Base-by-base conservation (phyloP, 805 yeast species). In the Pichia thaimueangensis region DNA sequence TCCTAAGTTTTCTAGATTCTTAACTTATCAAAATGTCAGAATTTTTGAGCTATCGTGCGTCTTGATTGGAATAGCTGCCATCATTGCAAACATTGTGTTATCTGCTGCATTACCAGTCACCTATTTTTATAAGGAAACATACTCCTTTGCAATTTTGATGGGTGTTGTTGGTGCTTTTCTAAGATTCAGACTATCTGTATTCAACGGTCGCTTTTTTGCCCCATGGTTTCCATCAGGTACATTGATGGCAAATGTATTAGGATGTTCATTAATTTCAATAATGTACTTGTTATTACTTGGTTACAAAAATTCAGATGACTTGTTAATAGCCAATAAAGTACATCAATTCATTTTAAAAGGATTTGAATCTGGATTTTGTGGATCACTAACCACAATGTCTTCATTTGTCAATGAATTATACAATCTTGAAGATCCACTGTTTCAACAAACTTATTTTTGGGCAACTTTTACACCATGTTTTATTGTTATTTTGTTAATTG, bases 401-500 rank as follows among this genome's bases (percentile, higher is more conserved):
- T 83, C 96, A 0, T 83, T 87, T 51, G 71, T 84, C 8, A 78
- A 73, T 32, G 97, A 88, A 58, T 59, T 86, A 30, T 68, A 50
- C 42, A 42, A 41, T 13, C 22, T 55, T 5, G 34, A 48, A 36
- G 61, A 31, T 44, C 56, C 43, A 40, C 67, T 5, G 30, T 55
- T 13, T 47, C 63, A 45, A 62, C 72, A 78, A 42, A 45, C 59
- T 7, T 88, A 88, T 56, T 82, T 74, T 6, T 21, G 61, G 1
- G 42, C 56, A 0, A 71, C 85, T 13, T 53, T 86, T 2, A 51
- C 60, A 2, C 41, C 64, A 0, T 70, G 81, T 13, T 85, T 75
- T 55, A 41, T 62, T 4, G 27, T 76, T 1, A 62, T 76, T 42
- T 59, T 87, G 3, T 43, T 86, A n/a, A 73, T 79, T 2, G 55